Conservation (phyloP, 202 grass and related monocot genomes). For the Schoenoplectus triqueter region DNA sequence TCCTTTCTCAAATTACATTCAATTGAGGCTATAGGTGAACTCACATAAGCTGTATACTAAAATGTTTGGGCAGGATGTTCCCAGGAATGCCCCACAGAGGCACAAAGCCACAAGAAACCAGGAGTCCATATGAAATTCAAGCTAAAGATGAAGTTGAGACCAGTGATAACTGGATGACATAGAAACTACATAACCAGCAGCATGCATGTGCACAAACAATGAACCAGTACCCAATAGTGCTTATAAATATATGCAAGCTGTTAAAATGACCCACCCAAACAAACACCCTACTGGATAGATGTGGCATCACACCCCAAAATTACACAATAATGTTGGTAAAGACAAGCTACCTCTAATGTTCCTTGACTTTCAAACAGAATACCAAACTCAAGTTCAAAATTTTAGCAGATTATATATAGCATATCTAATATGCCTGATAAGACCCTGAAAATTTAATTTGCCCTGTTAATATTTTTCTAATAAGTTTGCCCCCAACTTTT, state of each 20-base stretch:
- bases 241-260: background rate
- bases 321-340: background rate
- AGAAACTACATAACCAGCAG: slow-evolving; percentile 2
- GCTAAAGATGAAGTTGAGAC: background rate
- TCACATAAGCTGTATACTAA: background rate
- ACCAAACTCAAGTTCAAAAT: background rate
- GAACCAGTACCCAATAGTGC: background rate
- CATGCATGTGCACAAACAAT: background rate
- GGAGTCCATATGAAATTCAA: slow-evolving; percentile 13
- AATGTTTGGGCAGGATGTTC: background rate
- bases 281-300: background rate
- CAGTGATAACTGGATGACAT: background rate
- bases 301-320: background rate
- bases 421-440: background rate
- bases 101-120: background rate
- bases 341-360: background rate
- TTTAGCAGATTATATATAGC: background rate
- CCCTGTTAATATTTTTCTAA: background rate
- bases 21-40: background rate
- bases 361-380: background rate
- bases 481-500: background rate
- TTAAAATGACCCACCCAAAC: background rate
- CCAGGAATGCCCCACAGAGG: background rate
- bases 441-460: background rate
- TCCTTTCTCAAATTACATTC: background rate